A percentile compares a stretch with the other conserved stretches of the same genome.
Evolutionary conservation across 495 filamentous ascomycete genomes (phyloP).

Genomic region (Mycothermus thermophilus): DNA sequence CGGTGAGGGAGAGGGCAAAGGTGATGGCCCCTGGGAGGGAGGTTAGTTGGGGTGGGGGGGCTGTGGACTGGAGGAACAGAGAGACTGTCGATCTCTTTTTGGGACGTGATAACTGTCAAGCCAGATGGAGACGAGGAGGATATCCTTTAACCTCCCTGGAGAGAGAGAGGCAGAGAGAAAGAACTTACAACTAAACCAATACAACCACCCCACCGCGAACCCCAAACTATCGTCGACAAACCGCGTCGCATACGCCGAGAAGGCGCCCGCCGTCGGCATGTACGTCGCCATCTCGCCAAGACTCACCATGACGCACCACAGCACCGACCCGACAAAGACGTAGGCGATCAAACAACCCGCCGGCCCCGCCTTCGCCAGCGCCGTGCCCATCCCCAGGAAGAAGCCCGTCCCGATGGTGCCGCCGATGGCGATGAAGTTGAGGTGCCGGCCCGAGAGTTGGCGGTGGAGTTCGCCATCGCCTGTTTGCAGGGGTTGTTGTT

Average conservation of each 20-base stretch:
- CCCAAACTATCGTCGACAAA: slow-evolving; percentile 62
- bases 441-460: slow-evolving; percentile 31
- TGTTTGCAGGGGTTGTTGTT: no score
- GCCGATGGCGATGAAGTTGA: slow-evolving; percentile 53
- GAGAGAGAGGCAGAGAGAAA: neutral
- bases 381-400: slow-evolving; percentile 55
- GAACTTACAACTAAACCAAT: slow-evolving; percentile 32
- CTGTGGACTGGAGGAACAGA: no score
- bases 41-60: no score
- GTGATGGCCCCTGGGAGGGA: slow-evolving; percentile 36
- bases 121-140: no score
- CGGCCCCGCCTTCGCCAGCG: slow-evolving; percentile 49
- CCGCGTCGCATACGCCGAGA: slow-evolving; percentile 59
- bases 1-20: slow-evolving; percentile 61
- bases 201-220: slow-evolving; percentile 64
- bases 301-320: slow-evolving; percentile 46
- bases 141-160: no score
- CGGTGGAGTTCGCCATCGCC: slow-evolving; percentile 18
- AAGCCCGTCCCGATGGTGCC: slow-evolving; percentile 66
- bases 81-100: no score
- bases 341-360: slow-evolving; percentile 56
- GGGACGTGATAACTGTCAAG: no score
- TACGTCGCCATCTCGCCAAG: slow-evolving; percentile 62
- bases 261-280: slow-evolving; percentile 60
- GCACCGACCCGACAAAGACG: slow-evolving; percentile 49